Evolutionary conservation across 2,329 filamentous ascomycete species (phyloP), one percentile per base, ranked within the genome.

Genomic region (Bisporella sp.): DNA sequence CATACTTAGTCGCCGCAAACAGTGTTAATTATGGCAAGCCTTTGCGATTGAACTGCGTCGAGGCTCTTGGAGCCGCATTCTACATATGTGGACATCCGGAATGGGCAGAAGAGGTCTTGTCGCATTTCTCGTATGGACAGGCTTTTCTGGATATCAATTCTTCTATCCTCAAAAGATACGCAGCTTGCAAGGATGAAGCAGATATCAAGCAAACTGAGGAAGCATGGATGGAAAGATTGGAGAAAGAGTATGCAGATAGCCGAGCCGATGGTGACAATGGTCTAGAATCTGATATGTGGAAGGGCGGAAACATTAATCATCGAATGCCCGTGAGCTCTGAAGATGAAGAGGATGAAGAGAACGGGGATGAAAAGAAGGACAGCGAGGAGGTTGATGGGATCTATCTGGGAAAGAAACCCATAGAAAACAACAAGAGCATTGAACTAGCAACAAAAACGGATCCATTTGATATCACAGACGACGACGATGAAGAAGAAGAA

Each of bases 11-110:
- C 46, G 93, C 93, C 5, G 93, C 93, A 45, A 99, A 99, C 67
- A 86, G 87, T 1, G 93, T 96, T 64, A 99, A 99, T 71, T 99
- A 99, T 70, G 93, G 93, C 54, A 88, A 89, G 64, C 93, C 93
- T 5, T 96, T 91, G 88, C 78, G 91, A 49, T 69, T 99, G 55
- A 99, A 99, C 69, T 99, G 93, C 62, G 93, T 90, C 31, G 93
- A 99, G 73, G 93, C 93, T 4, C 74, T 99, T 44, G 93, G 90
- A 0, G 92, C 93, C 4, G 89, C 88, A 28, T 99, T 95, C 64
- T 88, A 80, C 62, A 99, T 99, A 57, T 97, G 92, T 61, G 89
- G 93, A 4, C 89, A 93, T 62, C 68, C 79, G 5, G 92, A 96
- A 46, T 99, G 93, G 93, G 92, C 93, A 0, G 82, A 86, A 64